These are phyloP conservation scores for Arthonia radiata DNA, from an alignment of 495 filamentous ascomycete genomes.

Conservation along the genomic window DNA sequence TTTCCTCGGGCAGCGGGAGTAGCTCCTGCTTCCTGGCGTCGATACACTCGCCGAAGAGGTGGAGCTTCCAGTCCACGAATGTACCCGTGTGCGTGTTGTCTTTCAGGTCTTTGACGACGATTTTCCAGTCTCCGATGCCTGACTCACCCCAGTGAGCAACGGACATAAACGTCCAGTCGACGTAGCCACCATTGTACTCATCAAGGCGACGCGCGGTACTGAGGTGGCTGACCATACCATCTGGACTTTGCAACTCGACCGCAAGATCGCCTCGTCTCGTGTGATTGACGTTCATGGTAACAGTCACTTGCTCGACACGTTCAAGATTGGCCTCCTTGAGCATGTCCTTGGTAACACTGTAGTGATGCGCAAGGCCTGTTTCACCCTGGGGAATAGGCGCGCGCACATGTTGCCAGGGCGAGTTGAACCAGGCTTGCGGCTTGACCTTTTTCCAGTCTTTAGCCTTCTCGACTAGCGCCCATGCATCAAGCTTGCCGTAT, in stretches of 20 bases:
- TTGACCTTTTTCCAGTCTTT: conserved; percentile 74
- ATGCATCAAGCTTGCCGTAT: conserved; percentile 83
- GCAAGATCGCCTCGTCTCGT: conserved; percentile 70
- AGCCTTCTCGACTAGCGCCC: conserved; percentile 61
- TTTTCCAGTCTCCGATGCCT: conserved; percentile 67
- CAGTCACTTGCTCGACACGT: conserved; percentile 74
- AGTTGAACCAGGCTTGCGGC: conserved; percentile 88
- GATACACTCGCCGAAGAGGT: conserved; percentile 72
- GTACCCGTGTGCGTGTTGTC: conserved; percentile 52
- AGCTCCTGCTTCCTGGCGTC: conserved; percentile 43
- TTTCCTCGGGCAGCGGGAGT: conserved; percentile 60
- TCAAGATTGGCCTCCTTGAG: conserved; percentile 61
- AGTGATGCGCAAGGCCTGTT: conserved; percentile 49
- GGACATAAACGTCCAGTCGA: conserved; percentile 97
- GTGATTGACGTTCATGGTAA: conserved; percentile 91
- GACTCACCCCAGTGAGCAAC: conserved; percentile 92
- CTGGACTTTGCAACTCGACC: conserved; percentile 72
- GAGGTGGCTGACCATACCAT: conserved; percentile 60
- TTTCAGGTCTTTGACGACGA: conserved; percentile 66
- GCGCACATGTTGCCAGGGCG: conserved; percentile 78
- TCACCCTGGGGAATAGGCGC: conserved; percentile 69
- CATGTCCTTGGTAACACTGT: conserved; percentile 52
- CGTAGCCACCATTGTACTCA: conserved; percentile 40
- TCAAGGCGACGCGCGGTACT: conserved; percentile 47
- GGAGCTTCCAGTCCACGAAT: conserved; percentile 82